A percentile compares a stretch with the other conserved stretches of the same genome.
phyloP scores from a whole-genome alignment of 1,139 yeast genomes.

The Geotrichum aggregatum region DNA sequence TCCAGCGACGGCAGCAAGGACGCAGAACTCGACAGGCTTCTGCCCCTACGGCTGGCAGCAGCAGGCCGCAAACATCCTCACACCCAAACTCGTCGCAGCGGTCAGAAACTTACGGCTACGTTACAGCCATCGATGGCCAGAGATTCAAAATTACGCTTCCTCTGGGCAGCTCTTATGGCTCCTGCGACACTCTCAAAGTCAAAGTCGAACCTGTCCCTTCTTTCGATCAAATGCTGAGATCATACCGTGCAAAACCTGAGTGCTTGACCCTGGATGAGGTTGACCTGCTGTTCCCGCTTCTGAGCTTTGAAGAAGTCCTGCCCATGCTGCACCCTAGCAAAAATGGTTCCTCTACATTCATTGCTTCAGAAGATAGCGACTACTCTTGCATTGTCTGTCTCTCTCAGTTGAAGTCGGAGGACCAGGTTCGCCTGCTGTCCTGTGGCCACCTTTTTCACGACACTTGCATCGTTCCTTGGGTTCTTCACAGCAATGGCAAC shows the following conservation, averaged over 20 bases:
- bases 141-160: slow-evolving; percentile 3
- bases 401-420: neutral
- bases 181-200: neutral
- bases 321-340: neutral
- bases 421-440: neutral
- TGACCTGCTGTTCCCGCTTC: slow-evolving; percentile 2
- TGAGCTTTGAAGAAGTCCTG: neutral
- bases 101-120: neutral
- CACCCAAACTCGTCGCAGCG: neutral
- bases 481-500: slow-evolving; percentile 10
- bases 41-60: no score
- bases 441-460: slow-evolving; percentile 11
- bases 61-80: neutral
- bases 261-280: slow-evolving; percentile 12
- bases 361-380: neutral
- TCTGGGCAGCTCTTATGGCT: neutral
- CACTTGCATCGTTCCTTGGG: slow-evolving; percentile 8
- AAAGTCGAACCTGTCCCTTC: slow-evolving; percentile 5
- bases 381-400: slow-evolving; percentile 4
- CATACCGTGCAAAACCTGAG: slow-evolving; percentile 11
- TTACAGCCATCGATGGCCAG: slow-evolving; percentile 3
- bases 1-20: neutral
- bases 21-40: neutral
- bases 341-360: neutral
- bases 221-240: slow-evolving; percentile 6